These are phyloP conservation scores for Aspergillus oerlinghausenensis DNA, from an alignment of 2,329 filamentous ascomycete species.

Conservation along the genomic window DNA sequence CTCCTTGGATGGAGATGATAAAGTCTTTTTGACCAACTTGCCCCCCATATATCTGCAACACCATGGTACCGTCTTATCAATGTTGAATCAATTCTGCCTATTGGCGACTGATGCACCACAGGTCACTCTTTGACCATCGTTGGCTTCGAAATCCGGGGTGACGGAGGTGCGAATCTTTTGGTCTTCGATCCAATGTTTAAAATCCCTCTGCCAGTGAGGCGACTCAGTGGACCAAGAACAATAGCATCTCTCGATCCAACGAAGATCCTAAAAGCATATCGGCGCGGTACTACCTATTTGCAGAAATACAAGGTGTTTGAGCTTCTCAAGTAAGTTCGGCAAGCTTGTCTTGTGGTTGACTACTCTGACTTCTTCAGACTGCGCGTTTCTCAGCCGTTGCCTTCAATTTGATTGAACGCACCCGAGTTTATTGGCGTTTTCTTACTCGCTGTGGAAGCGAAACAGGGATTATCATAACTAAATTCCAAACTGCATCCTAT, in stretches of 20 bases:
- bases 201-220: conserved; percentile 60
- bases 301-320: conserved; percentile 73
- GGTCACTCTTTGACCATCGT: conserved; percentile 90
- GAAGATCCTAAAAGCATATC: conserved; percentile 65
- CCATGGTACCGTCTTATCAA: conserved; percentile 47
- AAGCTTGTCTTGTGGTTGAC: neutral
- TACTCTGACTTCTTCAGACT: conserved; percentile 7
- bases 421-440: neutral
- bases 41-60: conserved; percentile 91
- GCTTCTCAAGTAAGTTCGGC: conserved; percentile 56
- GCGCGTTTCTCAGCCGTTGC: neutral
- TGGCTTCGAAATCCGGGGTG: conserved; percentile 66
- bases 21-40: conserved; percentile 65
- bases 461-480: neutral
- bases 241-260: conserved; percentile 43
- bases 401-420: neutral
- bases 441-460: neutral
- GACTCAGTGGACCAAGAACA: conserved; percentile 48
- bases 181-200: conserved; percentile 86
- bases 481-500: neutral
- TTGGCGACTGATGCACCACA: conserved; percentile 15
- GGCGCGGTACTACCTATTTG: conserved; percentile 64
- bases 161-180: conserved; percentile 65
- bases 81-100: neutral
- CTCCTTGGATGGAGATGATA: conserved; percentile 48